Percentiles rank a stretch among this genome's conserved stretches.
phyloP scores from a whole-genome alignment of 2,329 filamentous ascomycete species.

The Falciphora oryzae region DNA sequence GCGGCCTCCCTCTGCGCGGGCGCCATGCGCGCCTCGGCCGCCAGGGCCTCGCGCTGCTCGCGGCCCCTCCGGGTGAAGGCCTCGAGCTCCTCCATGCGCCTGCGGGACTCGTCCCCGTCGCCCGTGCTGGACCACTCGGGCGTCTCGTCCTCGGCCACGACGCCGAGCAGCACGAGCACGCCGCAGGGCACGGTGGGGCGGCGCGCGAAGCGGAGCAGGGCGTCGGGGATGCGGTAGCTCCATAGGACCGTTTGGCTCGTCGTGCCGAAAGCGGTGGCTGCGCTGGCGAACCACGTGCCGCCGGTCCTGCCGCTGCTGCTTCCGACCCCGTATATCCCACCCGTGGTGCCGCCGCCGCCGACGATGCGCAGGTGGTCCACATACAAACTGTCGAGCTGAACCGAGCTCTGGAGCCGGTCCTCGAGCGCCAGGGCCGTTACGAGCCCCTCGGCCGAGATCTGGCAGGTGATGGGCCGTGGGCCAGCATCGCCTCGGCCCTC shows the following conservation, averaged over 20 bases:
- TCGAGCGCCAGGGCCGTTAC: constrained; percentile 38
- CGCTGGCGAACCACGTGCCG: constrained; percentile 52
- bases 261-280: constrained; percentile 49
- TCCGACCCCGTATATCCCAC: neutral
- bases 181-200: constrained; percentile 53
- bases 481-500: constrained; percentile 13
- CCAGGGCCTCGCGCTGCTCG: constrained; percentile 36
- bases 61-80: constrained; percentile 27
- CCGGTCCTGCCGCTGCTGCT: constrained; percentile 24
- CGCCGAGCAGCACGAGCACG: constrained; percentile 47
- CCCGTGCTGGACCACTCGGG: constrained; percentile 45
- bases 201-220: constrained; percentile 43
- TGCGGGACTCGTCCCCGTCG: constrained; percentile 28
- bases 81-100: constrained; percentile 11
- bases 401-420: constrained; percentile 19
- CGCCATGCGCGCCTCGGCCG: constrained; percentile 38
- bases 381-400: constrained; percentile 33
- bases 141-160: constrained; percentile 44
- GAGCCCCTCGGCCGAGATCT: constrained; percentile 43
- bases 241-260: constrained; percentile 50
- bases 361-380: constrained; percentile 40
- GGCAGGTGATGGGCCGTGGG: constrained; percentile 35
- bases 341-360: neutral
- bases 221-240: constrained; percentile 53
- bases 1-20: constrained; percentile 36